These are phyloP conservation scores for Pythium dissimile DNA, from an alignment of 352 stramenopile species.

Conservation along the genomic window DNA sequence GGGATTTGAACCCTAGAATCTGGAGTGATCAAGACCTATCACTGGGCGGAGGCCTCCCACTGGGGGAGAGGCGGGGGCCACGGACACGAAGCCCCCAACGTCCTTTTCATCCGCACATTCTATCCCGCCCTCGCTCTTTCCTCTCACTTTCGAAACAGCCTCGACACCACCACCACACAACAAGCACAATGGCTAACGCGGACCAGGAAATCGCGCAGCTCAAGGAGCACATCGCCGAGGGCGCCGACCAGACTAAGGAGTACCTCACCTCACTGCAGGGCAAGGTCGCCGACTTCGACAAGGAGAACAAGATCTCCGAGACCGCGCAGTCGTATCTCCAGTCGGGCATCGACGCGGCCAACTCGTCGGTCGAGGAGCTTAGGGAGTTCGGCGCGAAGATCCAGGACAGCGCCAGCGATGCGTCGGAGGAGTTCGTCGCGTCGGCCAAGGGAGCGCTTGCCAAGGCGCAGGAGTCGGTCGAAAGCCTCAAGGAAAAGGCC, in stretches of 20 bases:
- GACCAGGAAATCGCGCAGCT: constrained; percentile 53
- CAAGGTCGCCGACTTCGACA: constrained; percentile 46
- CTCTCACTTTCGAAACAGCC: constrained; percentile 15
- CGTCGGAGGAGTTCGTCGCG: constrained; percentile 42
- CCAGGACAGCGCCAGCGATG: constrained; percentile 47
- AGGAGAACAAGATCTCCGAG: constrained; percentile 63
- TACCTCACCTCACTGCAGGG: constrained; percentile 45
- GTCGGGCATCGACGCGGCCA: constrained; percentile 52
- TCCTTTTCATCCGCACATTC: not conserved
- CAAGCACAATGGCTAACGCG: constrained; percentile 49
- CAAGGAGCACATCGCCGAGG: constrained; percentile 64
- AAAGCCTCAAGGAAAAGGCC: constrained; percentile 49
- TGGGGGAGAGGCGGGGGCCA: not conserved
- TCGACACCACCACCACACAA: constrained; percentile 2
- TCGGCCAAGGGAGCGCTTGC: constrained; percentile 48
- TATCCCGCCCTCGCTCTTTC: not conserved
- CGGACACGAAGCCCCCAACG: not conserved
- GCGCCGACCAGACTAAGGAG: constrained; percentile 70
- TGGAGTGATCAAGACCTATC: not conserved
- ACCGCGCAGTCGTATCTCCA: constrained; percentile 64
- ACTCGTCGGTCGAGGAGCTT: constrained; percentile 65
- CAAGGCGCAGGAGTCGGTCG: constrained; percentile 19
- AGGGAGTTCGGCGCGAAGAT: constrained; percentile 52
- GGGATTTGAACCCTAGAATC: not conserved
- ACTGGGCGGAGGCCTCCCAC: no score